Conservation (phyloP, 257 asterid species). For the Solanum lignicaule region DNA sequence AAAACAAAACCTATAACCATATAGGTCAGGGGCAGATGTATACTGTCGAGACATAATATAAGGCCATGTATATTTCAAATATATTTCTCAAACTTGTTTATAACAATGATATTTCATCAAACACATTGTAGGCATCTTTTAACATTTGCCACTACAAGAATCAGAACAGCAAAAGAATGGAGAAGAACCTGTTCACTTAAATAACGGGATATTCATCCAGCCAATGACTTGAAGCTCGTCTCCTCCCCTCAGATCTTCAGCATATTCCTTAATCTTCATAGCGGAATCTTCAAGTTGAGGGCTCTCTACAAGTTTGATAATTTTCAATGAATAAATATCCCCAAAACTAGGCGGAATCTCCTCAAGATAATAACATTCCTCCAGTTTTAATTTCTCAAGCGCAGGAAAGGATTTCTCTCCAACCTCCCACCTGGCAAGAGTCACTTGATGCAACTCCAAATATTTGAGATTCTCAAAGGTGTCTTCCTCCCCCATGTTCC, state of each 20-base stretch:
- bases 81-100: no score
- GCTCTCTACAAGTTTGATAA: background rate
- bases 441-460: background rate
- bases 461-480: background rate
- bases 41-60: no score
- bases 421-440: background rate
- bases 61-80: no score
- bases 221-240: no score
- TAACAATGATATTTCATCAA: no score
- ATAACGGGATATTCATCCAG: no score
- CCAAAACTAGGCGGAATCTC: background rate
- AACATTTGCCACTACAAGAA: no score
- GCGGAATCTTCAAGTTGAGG: background rate
- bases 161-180: no score
- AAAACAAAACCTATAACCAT: no score
- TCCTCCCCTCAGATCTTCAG: background rate
- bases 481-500: background rate
- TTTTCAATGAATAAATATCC: background rate
- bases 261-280: background rate
- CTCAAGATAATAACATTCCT: fast-evolving
- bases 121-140: no score
- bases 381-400: background rate
- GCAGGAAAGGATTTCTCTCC: background rate
- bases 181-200: no score
- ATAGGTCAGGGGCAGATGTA: no score